These are phyloP conservation scores for Glaciozyma martinii DNA, from an alignment of 768 basidiomycete species.

Conservation along the genomic window DNA sequence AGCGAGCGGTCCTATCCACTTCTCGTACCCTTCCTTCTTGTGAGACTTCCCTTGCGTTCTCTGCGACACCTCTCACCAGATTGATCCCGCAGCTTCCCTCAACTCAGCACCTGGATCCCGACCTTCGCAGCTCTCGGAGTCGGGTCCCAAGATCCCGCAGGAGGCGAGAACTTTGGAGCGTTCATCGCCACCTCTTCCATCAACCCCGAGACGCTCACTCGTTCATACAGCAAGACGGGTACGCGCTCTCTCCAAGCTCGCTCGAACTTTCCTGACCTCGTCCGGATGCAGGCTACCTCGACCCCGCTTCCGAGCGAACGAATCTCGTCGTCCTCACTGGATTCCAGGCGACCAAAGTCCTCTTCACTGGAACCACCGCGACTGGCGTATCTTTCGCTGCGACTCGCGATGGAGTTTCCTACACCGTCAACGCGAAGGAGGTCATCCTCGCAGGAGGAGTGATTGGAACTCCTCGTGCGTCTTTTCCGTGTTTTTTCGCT, in stretches of 20 bases:
- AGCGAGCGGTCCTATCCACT: conserved; percentile 32
- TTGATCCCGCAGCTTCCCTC: conserved; percentile 11
- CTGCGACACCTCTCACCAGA: too few species aligned
- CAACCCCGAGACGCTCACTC: conserved; percentile 38
- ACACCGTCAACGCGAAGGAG: conserved; percentile 43
- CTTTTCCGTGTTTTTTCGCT: background rate
- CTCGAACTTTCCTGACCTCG: too few species aligned
- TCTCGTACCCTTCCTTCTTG: conserved; percentile 30
- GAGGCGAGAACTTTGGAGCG: conserved; percentile 29
- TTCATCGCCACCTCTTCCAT: conserved; percentile 41
- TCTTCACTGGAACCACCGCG: conserved; percentile 39
- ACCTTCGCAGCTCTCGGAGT: conserved; percentile 32
- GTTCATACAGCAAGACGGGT: conserved; percentile 39
- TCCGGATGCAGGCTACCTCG: conserved; percentile 38
- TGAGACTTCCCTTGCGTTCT: background rate
- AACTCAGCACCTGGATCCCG: conserved; percentile 30
- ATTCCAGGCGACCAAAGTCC: conserved; percentile 42
- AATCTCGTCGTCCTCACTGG: conserved; percentile 45
- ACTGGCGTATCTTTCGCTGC: conserved; percentile 42
- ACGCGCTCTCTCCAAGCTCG: too few species aligned
- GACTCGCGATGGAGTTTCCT: conserved; percentile 25
- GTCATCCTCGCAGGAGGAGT: conserved; percentile 42
- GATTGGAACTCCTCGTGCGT: conserved; percentile 32
- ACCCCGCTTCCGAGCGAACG: conserved; percentile 33
- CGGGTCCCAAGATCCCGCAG: conserved; percentile 26